Percentiles rank a stretch among this genome's conserved stretches.
Evolutionary conservation across 73 alveolate genomes (phyloP).

Genomic region (Halteria grandinella): DNA sequence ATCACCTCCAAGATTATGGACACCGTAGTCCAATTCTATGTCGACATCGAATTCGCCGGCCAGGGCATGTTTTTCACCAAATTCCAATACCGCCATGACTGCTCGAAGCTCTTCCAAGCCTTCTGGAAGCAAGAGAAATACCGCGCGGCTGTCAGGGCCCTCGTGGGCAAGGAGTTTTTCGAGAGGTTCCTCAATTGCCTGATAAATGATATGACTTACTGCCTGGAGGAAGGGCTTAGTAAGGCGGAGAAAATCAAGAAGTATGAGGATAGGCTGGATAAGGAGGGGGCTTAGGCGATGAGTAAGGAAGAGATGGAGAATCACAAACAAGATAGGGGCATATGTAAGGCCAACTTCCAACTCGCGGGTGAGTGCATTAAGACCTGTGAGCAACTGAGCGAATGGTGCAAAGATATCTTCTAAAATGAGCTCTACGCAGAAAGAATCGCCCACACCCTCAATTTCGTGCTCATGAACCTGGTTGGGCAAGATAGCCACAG

Average conservation of each 20-base stretch:
- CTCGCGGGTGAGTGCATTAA: slow-evolving; percentile 73
- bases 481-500: slow-evolving; percentile 65
- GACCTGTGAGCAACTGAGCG: slow-evolving; percentile 56
- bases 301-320: slow-evolving; percentile 63
- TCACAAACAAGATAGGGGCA: slow-evolving; percentile 41
- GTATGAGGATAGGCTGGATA: slow-evolving; percentile 36
- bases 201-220: slow-evolving; percentile 75
- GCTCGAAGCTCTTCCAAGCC: slow-evolving; percentile 63
- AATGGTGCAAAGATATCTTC: slow-evolving; percentile 66
- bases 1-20: slow-evolving; percentile 41
- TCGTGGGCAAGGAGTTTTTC: slow-evolving; percentile 55
- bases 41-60: slow-evolving; percentile 80
- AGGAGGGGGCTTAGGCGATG: slow-evolving; percentile 2
- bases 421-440: slow-evolving; percentile 69
- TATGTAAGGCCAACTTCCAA: slow-evolving; percentile 69
- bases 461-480: slow-evolving; percentile 55
- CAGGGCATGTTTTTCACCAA: slow-evolving; percentile 70
- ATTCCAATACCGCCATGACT: slow-evolving; percentile 77
- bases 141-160: slow-evolving; percentile 43
- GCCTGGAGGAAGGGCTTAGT: slow-evolving; percentile 80
- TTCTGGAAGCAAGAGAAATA: slow-evolving; percentile 68
- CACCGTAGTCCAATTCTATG: slow-evolving; percentile 64
- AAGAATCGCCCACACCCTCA: slow-evolving; percentile 70
- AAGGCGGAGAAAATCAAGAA: slow-evolving; percentile 63
- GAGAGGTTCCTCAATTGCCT: slow-evolving; percentile 74